phyloP scores from a whole-genome alignment of 1,284 basidiomycete species.

The Limonomyces culmigenus region DNA sequence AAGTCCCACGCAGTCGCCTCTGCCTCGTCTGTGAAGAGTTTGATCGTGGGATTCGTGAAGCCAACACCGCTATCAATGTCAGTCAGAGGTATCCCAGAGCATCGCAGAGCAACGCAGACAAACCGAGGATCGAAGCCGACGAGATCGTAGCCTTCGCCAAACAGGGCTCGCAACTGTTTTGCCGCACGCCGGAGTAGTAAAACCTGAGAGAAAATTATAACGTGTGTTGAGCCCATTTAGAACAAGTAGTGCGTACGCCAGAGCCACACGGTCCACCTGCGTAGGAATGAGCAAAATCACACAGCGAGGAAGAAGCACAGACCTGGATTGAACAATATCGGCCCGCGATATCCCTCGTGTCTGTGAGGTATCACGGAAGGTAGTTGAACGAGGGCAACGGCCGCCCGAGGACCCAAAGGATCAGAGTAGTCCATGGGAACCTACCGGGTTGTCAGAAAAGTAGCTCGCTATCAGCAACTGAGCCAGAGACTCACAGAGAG shows the following conservation, averaged over 20 bases:
- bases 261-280: constrained; percentile 15
- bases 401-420: constrained; percentile 10
- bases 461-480: too few species aligned
- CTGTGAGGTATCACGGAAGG: constrained; percentile 9
- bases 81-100: too few species aligned
- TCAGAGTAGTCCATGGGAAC: constrained; percentile 16
- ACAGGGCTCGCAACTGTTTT: background rate
- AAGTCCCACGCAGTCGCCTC: background rate
- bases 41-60: background rate
- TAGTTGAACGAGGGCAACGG: constrained; percentile 13
- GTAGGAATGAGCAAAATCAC: background rate
- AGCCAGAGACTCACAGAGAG: too few species aligned
- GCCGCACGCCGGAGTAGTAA: constrained; percentile 4
- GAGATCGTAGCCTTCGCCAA: constrained; percentile 14
- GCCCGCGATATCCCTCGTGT: constrained; percentile 13
- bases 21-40: background rate
- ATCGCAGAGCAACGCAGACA: constrained; percentile 8
- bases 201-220: background rate
- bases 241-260: constrained; percentile 9
- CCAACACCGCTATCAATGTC: too few species aligned
- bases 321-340: constrained; percentile 18
- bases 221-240: background rate
- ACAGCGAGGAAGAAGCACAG: constrained; percentile 2
- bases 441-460: too few species aligned
- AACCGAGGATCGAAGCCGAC: constrained; percentile 17